Percentiles rank a stretch among this genome's conserved stretches.
These are phyloP conservation scores for Arabis alpina DNA, from an alignment of 345 rosid genomes.

Conservation along the genomic window DNA sequence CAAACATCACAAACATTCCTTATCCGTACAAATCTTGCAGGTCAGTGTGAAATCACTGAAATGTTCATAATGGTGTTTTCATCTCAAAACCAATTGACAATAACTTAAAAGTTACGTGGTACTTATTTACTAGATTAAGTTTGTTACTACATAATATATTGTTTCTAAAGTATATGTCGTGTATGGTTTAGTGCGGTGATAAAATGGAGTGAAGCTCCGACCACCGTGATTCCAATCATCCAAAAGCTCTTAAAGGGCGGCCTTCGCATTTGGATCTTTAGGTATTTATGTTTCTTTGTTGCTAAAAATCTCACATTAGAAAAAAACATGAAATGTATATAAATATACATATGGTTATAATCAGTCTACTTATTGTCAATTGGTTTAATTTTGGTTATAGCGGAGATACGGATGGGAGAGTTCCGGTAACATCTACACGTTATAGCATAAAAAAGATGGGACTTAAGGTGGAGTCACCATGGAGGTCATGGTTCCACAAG, in stretches of 20 bases:
- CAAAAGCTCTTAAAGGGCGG: constrained; percentile 61
- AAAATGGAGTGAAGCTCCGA: constrained; percentile 59
- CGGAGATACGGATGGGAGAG: constrained; percentile 88
- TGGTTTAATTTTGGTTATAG: constrained; percentile 40
- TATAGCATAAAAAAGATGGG: constrained; percentile 64
- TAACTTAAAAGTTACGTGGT: not conserved
- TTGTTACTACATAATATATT: too few species aligned
- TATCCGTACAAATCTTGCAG: constrained; percentile 74
- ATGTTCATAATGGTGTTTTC: too few species aligned
- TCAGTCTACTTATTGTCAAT: not conserved
- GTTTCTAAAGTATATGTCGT: not conserved
- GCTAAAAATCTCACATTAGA: not conserved
- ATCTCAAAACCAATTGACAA: too few species aligned
- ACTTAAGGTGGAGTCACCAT: constrained; percentile 49
- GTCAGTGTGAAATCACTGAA: constrained; percentile 29
- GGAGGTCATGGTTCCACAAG: constrained; percentile 81
- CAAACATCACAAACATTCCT: constrained; percentile 62
- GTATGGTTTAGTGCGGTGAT: constrained; percentile 43
- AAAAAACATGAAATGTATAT: not conserved
- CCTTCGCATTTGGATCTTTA: constrained; percentile 75
- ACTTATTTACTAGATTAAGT: not conserved
- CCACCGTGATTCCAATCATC: constrained; percentile 58
- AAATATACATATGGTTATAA: too few species aligned
- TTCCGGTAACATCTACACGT: constrained; percentile 78
- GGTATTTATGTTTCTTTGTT: constrained; percentile 42